These are phyloP conservation scores for Lactarius indigo DNA, from an alignment of 768 basidiomycete genomes.

Conservation along the genomic window DNA sequence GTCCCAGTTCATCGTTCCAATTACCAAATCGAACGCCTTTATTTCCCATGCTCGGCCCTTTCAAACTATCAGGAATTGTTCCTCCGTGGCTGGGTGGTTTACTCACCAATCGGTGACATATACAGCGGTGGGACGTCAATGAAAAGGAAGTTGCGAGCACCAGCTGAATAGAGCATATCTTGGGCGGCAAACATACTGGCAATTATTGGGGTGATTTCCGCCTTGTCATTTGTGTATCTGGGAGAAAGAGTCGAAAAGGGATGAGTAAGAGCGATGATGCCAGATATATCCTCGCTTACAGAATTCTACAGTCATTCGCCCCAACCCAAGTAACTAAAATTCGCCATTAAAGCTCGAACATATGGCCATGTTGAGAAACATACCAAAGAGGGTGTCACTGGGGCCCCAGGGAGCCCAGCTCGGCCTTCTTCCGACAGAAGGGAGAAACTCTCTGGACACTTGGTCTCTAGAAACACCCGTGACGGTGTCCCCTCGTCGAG, in stretches of 20 bases:
- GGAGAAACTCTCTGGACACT: constrained; percentile 21
- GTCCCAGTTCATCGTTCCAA: constrained; percentile 20
- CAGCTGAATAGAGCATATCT: constrained; percentile 44
- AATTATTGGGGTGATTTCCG: constrained; percentile 21
- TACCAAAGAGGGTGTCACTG: constrained; percentile 47
- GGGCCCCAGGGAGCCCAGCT: constrained; percentile 41
- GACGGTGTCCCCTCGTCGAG: constrained; percentile 26
- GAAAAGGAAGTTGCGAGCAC: constrained; percentile 50
- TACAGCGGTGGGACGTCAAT: constrained; percentile 52
- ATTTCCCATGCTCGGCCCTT: constrained; percentile 15
- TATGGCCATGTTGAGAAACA: constrained; percentile 18
- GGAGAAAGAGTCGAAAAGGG: neutral
- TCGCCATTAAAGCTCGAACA: neutral
- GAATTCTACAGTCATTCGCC: constrained; percentile 48
- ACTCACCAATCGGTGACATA: constrained; percentile 38
- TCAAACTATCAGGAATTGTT: neutral
- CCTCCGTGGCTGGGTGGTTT: neutral
- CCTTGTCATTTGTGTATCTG: constrained; percentile 8
- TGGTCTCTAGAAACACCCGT: constrained; percentile 24
- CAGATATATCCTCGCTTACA: constrained; percentile 7
- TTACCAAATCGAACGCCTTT: constrained; percentile 17
- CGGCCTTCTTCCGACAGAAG: constrained; percentile 35
- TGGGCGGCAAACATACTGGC: constrained; percentile 40
- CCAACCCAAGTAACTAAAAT: constrained; percentile 54
- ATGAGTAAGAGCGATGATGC: constrained; percentile 31